Evolutionary conservation across 768 basidiomycete genomes (phyloP), one percentile per base, ranked within the genome.

Genomic region (Pleurotus sapidus): DNA sequence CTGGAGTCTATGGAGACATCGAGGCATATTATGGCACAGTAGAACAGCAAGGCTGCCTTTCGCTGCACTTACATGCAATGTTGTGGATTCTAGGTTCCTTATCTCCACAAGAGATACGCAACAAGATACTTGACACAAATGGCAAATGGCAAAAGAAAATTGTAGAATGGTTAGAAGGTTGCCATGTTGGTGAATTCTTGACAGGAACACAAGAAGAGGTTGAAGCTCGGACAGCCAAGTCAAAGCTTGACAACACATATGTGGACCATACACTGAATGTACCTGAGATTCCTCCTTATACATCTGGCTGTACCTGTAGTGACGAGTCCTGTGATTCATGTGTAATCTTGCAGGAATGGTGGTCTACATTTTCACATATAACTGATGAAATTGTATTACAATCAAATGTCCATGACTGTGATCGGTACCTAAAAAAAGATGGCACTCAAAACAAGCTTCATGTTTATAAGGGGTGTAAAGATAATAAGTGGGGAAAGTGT

Each of bases 21-120:
- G 39, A 48, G 14, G 70, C 64, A 0, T 74, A 75, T 49, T 76
- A 74, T 61, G 74, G 76, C 2, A 75, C 72, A 1, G 73, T 76
- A 0, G 74, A 77, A 53, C 68, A 72, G 27, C 76, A 77, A 59
- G 75, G 75, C 1, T 48, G 70, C 9, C 55, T 74, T 0, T 73
- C 73, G 0, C 38, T 76, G 5, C 75, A 77, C 58, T 42, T 75
- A 2, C 74, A 76, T 54, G 39, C 72, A 49, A 42, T 77, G 5
- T 20, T 76, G 1, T 77, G 74, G 74, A 68, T 75, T n/a, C 27
- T 53, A 25, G 60, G 63, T 9, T 42, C 54, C 0, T 40, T 65
- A 8, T 64, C 62, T 3, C 74, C 72, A 0, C 68, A 74, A 46
- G 63, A 72, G 45, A 66, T 74, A 1, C 11, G 71, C 5, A 60